These are phyloP conservation scores for Crucihimalaya himalaica DNA, from an alignment of 345 rosid species.

Conservation along the genomic window DNA sequence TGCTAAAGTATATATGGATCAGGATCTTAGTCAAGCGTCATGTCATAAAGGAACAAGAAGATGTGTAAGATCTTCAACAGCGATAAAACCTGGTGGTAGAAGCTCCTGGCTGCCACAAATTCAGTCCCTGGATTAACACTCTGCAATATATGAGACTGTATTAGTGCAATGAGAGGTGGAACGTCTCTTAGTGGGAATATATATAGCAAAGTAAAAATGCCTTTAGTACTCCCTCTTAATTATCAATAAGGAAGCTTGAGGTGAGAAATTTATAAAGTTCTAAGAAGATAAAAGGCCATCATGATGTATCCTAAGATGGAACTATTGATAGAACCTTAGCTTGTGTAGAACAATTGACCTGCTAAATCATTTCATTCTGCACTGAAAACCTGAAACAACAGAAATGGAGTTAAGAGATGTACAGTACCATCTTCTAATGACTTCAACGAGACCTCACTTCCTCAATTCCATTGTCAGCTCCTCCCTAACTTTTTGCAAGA, in stretches of 20 bases:
- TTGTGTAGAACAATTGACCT: neutral
- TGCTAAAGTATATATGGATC: constrained; percentile 37
- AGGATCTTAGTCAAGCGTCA: constrained; percentile 56
- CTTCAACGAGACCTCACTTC: neutral
- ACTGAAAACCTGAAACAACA: neutral
- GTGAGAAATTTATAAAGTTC: constrained; percentile 71
- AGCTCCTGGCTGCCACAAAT: constrained; percentile 62
- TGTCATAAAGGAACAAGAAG: constrained; percentile 67
- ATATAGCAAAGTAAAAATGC: neutral
- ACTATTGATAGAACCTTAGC: neutral
- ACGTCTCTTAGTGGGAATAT: neutral
- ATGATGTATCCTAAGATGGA: neutral
- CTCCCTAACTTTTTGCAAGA: neutral
- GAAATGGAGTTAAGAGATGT: constrained; percentile 26
- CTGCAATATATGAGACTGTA: constrained; percentile 41
- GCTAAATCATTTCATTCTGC: neutral
- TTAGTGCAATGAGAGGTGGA: neutral
- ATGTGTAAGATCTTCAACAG: constrained; percentile 60
- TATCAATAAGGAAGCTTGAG: constrained; percentile 51
- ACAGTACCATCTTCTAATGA: neutral
- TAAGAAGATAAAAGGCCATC: neutral
- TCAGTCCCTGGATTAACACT: constrained; percentile 49
- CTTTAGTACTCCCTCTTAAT: constrained; percentile 30
- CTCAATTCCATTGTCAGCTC: neutral
- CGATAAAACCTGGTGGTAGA: constrained; percentile 19